phyloP scores from a whole-genome alignment of 2,329 filamentous ascomycete genomes.

The Cladorrhinum sp. region DNA sequence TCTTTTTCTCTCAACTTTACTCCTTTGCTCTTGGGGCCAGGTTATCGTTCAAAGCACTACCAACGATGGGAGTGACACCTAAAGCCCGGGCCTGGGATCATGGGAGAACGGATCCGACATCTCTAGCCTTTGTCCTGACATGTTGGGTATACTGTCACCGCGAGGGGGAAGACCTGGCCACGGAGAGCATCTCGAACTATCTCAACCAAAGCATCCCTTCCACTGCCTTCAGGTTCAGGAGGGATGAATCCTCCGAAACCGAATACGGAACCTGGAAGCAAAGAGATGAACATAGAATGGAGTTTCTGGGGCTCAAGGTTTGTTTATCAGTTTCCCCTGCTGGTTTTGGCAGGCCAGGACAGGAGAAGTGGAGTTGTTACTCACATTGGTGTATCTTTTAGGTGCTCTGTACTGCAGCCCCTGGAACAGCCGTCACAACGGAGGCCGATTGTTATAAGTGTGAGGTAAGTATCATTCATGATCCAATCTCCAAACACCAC shows the following conservation, averaged over 20 bases:
- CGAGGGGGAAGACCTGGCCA: not conserved
- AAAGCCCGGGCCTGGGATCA: not conserved
- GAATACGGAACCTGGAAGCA: too few species aligned
- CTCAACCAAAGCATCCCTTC: not conserved
- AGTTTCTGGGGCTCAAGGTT: not conserved
- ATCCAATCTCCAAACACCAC: not conserved
- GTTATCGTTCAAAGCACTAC: not conserved
- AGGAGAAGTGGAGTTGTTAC: not conserved
- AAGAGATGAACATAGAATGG: not conserved
- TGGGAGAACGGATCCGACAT: not conserved
- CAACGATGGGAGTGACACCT: not conserved
- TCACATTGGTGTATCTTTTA: not conserved
- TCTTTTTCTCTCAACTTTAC: not conserved
- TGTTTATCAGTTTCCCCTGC: not conserved
- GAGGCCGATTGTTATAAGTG: not conserved
- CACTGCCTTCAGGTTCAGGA: not conserved
- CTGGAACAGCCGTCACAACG: not conserved
- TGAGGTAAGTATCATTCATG: not conserved
- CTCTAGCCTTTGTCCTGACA: not conserved
- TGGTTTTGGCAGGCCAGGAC: too few species aligned
- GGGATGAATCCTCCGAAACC: too few species aligned
- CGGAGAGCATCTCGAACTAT: not conserved
- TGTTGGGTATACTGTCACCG: not conserved
- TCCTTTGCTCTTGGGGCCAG: not conserved
- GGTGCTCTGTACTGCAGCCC: not conserved